Conservation (phyloP, 1,139 yeast species). For the Pichia sp. region DNA sequence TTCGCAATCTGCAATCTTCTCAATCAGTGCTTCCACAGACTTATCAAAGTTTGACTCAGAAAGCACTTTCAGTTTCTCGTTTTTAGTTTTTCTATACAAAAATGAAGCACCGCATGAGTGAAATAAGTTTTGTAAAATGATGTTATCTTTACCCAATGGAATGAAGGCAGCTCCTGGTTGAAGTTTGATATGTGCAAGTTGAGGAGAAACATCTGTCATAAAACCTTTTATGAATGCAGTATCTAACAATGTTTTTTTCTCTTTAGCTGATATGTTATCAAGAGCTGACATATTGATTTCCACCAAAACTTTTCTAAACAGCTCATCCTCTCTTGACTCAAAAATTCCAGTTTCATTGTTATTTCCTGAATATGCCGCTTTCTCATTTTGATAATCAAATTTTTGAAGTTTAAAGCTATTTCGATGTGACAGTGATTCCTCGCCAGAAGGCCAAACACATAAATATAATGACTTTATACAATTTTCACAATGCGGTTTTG, state of each 20-base stretch:
- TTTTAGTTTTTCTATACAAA: constrained; percentile 10
- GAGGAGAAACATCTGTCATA: constrained; percentile 36
- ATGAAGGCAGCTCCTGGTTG: constrained; percentile 35
- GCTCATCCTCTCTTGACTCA: not conserved
- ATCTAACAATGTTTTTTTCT: constrained; percentile 18
- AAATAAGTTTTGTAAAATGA: constrained; percentile 29
- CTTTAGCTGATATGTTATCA: not conserved
- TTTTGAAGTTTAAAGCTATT: constrained; percentile 7
- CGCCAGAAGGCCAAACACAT: constrained; percentile 33
- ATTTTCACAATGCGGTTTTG: constrained; percentile 29
- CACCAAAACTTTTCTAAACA: constrained; percentile 15
- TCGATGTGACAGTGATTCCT: constrained; percentile 26
- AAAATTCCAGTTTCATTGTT: not conserved
- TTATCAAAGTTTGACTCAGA: constrained; percentile 10
- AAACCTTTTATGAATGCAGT: constrained; percentile 34
- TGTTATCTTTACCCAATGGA: constrained; percentile 27
- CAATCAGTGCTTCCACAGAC: constrained; percentile 13
- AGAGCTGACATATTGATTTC: constrained; percentile 5
- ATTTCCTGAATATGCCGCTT: not conserved
- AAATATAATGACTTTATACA: constrained; percentile 30
- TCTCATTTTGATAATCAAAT: not conserved
- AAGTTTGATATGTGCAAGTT: constrained; percentile 34
- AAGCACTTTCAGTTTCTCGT: constrained; percentile 2
- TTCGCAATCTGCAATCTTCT: constrained; percentile 8
- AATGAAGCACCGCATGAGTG: constrained; percentile 34